Base-by-base conservation (phyloP, 257 asterid species). In the Solanum dulcamara region DNA sequence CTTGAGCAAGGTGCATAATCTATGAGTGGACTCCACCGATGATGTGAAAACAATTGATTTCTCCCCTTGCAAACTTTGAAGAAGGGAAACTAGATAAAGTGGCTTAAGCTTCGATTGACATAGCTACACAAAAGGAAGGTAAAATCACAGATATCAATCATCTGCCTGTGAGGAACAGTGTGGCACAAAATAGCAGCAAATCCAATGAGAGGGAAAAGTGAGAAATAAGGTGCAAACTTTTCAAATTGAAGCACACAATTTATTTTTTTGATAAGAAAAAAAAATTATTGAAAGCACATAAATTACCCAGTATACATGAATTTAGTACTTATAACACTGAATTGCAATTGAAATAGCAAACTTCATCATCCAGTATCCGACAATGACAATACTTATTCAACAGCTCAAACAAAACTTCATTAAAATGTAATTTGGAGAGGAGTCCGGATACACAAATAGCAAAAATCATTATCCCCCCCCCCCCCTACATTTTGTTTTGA, bases 31-130 rank as follows among this genome's bases (percentile, higher is more conserved):
- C 89, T 94, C 98, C 35, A 96, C 96, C 3, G 99, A 96, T 83
- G 96, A 90, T 60, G 98, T 94, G 94, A 96, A 94, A 88, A 96
- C 94, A 85, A 96, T 96, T 87, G 94, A 90, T 88, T 96, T 94
- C 87, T 96, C 96, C 86, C 92, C 92, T 87, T 87, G 91, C 90
- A 96, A 84, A 81, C 87, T 88, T 89, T 91, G 92, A 89, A 96
- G 90, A 42, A 96, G 98, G n/a, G 96, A 93, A 35, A 93, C 96
- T 59, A 96, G 90, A 86, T 93, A 96, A 44, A 94, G 81, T 79
- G 99, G 99, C 91, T 96, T 96, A 64, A 92, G 92, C 88, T 93
- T 92, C 75, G 98, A 89, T 84, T 89, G 90, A 51, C 99, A 96
- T 48, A 93, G 87, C 99, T 96, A 96, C 93, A 83, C 15, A 85